Conservation (phyloP, 164 flowering plant genomes). For the Saururus chinensis region DNA sequence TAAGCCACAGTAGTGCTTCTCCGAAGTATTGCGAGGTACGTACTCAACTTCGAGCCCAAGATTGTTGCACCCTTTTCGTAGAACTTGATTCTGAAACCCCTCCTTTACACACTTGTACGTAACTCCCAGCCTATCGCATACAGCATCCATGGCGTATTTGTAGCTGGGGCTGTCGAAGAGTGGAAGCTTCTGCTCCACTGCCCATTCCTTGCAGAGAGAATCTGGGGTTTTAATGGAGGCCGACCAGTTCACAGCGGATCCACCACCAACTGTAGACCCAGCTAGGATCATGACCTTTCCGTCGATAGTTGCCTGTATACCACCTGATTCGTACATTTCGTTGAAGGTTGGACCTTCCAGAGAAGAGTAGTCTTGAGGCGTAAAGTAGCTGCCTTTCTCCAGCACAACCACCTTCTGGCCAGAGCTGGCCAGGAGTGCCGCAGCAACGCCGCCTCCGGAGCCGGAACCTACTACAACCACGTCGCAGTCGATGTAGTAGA, state of each 20-base stretch:
- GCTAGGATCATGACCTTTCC: constrained; percentile 33
- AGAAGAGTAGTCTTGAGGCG: constrained; percentile 36
- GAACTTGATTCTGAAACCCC: constrained; percentile 56
- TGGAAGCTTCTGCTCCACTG: constrained; percentile 23
- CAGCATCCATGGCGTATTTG: constrained; percentile 51
- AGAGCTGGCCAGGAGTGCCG: constrained; percentile 46
- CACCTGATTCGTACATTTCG: constrained; percentile 53
- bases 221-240: constrained; percentile 54
- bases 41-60: constrained; percentile 43
- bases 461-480: constrained; percentile 62
- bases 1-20: constrained; percentile 53
- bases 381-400: constrained; percentile 62
- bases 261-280: constrained; percentile 72
- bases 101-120: constrained; percentile 40
- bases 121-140: constrained; percentile 50
- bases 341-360: constrained; percentile 52
- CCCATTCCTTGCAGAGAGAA: constrained; percentile 44
- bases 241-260: constrained; percentile 76
- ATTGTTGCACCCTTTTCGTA: constrained; percentile 54
- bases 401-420: constrained; percentile 52
- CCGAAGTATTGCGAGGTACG: constrained; percentile 54
- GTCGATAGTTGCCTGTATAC: constrained; percentile 23
- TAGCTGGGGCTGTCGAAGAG: constrained; percentile 35
- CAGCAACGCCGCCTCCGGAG: constrained; percentile 70
- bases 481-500: constrained; percentile 43